Evolutionary conservation across 1,284 basidiomycete species (phyloP), one percentile per base, ranked within the genome.

Genomic region (Entoloma clypeatum): DNA sequence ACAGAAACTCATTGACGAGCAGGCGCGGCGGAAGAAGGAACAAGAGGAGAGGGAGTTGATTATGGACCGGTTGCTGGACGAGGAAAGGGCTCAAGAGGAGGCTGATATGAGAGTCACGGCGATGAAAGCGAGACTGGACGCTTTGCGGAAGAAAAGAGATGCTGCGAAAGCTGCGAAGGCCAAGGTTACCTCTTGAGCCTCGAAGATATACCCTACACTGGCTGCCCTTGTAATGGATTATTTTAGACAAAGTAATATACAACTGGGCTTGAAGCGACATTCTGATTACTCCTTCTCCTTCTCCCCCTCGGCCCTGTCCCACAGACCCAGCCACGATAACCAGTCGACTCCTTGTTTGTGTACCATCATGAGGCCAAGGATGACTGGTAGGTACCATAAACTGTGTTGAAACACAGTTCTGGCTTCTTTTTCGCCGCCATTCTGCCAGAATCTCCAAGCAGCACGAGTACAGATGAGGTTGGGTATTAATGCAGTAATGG

Each of bases 301-400:
- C 41, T 58, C 44, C 28, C 55, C 52, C 16, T 49, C 46, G 18
- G 54, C 51, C 10, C 60, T 58, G 11, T 51, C 40, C 26, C 51
- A 35, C 7, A 68, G 40, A 26, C 66, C 67, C 25, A 74, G 40
- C 77, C 78, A 84, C 28, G 72, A 65, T 11, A 67, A 54, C 89
- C 87, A 93, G 45, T 82, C 78, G 50, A 82, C 71, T 1, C 86
- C 83, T 55, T 85, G 81, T 68, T 95, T 95, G 63, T 93, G 91
- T 45, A 86, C 72, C 90, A 99, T 94, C 81, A 95, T 94, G 46
- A 99, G 69, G 0, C 85, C 89, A 50, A 99, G 72, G 8, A 98
- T 73, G 7, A 86, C 86, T 0, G 96, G 95, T 42, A 99, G 62
- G 65, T 95, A 95, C 81, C 93, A 93, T 49, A 99, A 61, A 61